phyloP scores from a whole-genome alignment of 108 stramenopile genomes.

The Nannochloropsis granulata region DNA sequence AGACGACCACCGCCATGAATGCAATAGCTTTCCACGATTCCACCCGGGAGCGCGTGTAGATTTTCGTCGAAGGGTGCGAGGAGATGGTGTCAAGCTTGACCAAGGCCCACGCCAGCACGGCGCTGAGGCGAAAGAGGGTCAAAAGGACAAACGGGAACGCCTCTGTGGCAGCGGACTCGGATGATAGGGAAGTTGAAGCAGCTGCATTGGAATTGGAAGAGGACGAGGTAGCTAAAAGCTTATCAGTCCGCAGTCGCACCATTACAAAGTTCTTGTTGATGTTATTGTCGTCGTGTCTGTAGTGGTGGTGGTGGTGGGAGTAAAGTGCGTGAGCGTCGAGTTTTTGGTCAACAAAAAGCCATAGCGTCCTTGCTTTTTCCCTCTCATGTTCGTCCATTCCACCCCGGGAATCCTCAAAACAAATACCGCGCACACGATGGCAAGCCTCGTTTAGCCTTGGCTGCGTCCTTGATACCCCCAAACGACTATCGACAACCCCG shows the following conservation, averaged over 20 bases:
- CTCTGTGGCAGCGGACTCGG: background rate
- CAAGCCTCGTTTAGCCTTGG: no score
- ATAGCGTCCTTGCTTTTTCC: no score
- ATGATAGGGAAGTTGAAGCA: background rate
- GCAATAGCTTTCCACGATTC: background rate
- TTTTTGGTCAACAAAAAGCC: no score
- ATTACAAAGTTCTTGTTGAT: background rate
- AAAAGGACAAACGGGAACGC: background rate
- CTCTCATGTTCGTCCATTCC: no score
- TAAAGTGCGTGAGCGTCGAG: background rate
- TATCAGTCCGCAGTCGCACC: background rate
- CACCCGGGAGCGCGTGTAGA: background rate
- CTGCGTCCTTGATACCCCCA: no score
- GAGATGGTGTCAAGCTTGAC: background rate
- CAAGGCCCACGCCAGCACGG: background rate
- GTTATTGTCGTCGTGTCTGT: background rate
- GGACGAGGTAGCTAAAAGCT: background rate
- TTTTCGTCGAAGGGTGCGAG: background rate
- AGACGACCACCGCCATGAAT: background rate
- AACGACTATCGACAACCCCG: no score
- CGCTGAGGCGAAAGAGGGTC: background rate
- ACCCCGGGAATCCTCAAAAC: no score
- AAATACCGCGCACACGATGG: no score
- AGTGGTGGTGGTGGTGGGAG: background rate
- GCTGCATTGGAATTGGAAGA: background rate